phyloP scores from a whole-genome alignment of 176 grass and related monocot genomes.

The Oryza meridionalis region DNA sequence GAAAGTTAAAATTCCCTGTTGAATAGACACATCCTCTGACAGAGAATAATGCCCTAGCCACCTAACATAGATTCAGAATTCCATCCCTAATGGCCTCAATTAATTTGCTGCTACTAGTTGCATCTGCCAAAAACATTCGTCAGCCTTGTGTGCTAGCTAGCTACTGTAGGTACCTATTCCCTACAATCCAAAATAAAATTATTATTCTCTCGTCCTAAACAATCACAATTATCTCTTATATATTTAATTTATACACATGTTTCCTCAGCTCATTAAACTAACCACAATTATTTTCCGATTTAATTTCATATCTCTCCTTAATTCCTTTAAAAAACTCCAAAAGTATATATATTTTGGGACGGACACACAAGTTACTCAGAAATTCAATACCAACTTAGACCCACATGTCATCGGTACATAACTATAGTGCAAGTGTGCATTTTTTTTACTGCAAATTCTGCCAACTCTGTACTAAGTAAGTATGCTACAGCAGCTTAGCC shows the following conservation, averaged over 20 bases:
- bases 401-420: background rate
- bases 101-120: background rate
- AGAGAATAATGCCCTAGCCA: background rate
- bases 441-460: background rate
- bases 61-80: background rate
- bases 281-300: no score
- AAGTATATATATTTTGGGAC: no score
- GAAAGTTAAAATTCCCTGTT: background rate
- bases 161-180: no score
- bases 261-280: no score
- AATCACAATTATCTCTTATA: no score
- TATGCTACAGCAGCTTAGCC: background rate
- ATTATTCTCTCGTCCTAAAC: no score
- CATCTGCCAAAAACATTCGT: background rate
- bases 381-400: background rate
- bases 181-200: no score
- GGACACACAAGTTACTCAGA: background rate
- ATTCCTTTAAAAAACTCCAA: no score
- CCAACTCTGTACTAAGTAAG: background rate
- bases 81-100: background rate
- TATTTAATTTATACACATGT: no score
- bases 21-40: background rate
- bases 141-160: background rate
- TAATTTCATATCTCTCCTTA: no score
- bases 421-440: background rate